Evolutionary conservation across 148 eudicot genomes (phyloP), one percentile per base, ranked within the genome.

Genomic region (Chenopodium album): DNA sequence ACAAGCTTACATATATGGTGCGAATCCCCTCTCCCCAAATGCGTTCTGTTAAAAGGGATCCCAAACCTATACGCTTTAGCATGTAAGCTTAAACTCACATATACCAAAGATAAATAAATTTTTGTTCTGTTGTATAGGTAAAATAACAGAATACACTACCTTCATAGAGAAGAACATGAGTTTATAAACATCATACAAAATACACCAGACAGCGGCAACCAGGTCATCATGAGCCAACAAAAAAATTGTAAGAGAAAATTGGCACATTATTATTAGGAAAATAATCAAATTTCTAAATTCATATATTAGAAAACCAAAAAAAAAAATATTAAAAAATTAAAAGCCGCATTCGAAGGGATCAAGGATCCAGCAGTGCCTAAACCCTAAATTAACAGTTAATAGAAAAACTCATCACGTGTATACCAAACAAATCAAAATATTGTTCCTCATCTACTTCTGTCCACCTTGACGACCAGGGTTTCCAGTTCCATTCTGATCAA

Each of bases 401-500:
- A 74, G 16, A 13, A 26, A 70, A 52, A 32, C 75, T 79, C 75
- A 69, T 69, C 81, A 79, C 7, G 70, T 79, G 75, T 79, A 52
- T 79, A 69, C 75, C 63, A 79, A 72, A 59, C 46, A 78, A 52
- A 69, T 52, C 66, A 79, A 59, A 59, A 71, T 59, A 22, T 17
- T 37, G 34, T 56, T 79, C 66, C 56, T 50, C 23, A 71, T 67
- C 82, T 80, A 71, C 63, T 81, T 83, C 14, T 48, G 62, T 76
- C 76, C 86, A 17, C 76, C 78, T 82, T 87, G 85, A 23, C 78
- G 87, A 32, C 74, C 76, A 79, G 29, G 59, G 63, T 81, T 85
- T 75, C 80, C 92, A 54, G 76, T 34, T 68, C 90, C 88, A 26
- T 87, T 87, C 32, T 85, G 90, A 34, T 89, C 92, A 34, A 87